Conservation (phyloP, 805 yeast genomes). For the Wickerhamiella australiensis region DNA sequence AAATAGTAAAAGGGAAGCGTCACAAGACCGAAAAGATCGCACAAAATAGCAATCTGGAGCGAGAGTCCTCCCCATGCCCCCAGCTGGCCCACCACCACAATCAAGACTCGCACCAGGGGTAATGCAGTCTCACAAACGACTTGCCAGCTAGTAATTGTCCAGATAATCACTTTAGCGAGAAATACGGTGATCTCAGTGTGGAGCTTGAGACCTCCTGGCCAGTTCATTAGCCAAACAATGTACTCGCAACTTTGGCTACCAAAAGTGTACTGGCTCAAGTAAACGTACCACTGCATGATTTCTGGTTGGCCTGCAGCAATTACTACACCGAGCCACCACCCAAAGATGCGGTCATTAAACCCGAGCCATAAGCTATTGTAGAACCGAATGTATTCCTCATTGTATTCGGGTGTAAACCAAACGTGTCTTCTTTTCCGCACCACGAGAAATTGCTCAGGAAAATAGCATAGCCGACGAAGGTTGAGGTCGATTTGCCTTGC, state of each 20-base stretch:
- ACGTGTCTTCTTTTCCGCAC: slow-evolving; percentile 34
- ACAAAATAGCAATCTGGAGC: slow-evolving; percentile 48
- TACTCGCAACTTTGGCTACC: slow-evolving; percentile 37
- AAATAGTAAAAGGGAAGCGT: slow-evolving; percentile 67
- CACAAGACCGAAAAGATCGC: slow-evolving; percentile 51
- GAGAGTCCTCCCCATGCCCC: slow-evolving; percentile 49
- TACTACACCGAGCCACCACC: slow-evolving; percentile 44
- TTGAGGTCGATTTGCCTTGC: slow-evolving; percentile 72
- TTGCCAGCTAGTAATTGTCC: slow-evolving; percentile 70
- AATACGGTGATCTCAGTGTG: slow-evolving; percentile 77
- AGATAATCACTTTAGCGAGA: slow-evolving; percentile 71
- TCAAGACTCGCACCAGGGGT: slow-evolving; percentile 9
- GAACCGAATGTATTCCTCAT: slow-evolving; percentile 44
- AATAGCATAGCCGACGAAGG: slow-evolving; percentile 58
- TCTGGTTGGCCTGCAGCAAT: slow-evolving; percentile 31
- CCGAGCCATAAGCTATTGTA: slow-evolving; percentile 85
- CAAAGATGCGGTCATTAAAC: slow-evolving; percentile 68
- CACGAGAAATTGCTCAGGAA: slow-evolving; percentile 67
- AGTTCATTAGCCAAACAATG: slow-evolving; percentile 65
- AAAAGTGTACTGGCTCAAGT: slow-evolving; percentile 33
- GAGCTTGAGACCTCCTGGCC: slow-evolving; percentile 89
- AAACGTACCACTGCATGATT: slow-evolving; percentile 22
- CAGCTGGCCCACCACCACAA: slow-evolving; percentile 24
- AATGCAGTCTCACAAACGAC: slow-evolving; percentile 8
- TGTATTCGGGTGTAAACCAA: slow-evolving; percentile 33